Conservation (phyloP, 371 early-diverging fungal genomes). For the Mortierella sp. region DNA sequence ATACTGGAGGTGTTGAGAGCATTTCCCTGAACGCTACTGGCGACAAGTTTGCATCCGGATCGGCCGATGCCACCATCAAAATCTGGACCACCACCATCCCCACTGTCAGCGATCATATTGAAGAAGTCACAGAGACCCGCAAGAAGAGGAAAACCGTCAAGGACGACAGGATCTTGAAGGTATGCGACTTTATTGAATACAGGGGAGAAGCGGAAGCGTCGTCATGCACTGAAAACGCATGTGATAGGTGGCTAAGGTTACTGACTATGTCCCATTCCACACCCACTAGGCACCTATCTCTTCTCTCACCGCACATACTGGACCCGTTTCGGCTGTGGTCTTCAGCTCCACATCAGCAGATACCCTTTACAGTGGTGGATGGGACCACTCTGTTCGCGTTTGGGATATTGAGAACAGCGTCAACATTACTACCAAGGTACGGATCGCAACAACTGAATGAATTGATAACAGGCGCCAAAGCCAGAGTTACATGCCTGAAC, state of each 20-base stretch:
- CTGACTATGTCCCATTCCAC: not conserved
- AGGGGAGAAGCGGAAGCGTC: not conserved
- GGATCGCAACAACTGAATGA: not conserved
- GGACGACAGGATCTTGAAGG: slow-evolving; percentile 66
- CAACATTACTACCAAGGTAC: slow-evolving; percentile 82
- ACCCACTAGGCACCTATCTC: slow-evolving; percentile 59
- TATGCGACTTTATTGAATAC: slow-evolving; percentile 12
- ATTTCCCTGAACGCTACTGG: slow-evolving; percentile 52
- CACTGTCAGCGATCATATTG: slow-evolving; percentile 68
- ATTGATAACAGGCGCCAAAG: no score
- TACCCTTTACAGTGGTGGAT: slow-evolving; percentile 87
- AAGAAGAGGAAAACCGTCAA: slow-evolving; percentile 68
- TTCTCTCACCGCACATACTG: slow-evolving; percentile 84
- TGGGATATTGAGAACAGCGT: slow-evolving; percentile 90
- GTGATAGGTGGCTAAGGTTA: not conserved
- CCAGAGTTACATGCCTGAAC: not conserved
- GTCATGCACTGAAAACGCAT: not conserved
- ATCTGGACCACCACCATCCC: slow-evolving; percentile 81
- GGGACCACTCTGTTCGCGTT: slow-evolving; percentile 93
- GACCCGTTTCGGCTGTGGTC: slow-evolving; percentile 81
- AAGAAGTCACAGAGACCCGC: slow-evolving; percentile 65
- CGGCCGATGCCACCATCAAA: slow-evolving; percentile 84
- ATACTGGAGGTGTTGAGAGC: slow-evolving; percentile 74
- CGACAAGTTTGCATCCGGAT: slow-evolving; percentile 84
- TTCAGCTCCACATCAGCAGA: slow-evolving; percentile 71